phyloP scores from a whole-genome alignment of 2,329 filamentous ascomycete genomes.

The Bipolaris gigantea region DNA sequence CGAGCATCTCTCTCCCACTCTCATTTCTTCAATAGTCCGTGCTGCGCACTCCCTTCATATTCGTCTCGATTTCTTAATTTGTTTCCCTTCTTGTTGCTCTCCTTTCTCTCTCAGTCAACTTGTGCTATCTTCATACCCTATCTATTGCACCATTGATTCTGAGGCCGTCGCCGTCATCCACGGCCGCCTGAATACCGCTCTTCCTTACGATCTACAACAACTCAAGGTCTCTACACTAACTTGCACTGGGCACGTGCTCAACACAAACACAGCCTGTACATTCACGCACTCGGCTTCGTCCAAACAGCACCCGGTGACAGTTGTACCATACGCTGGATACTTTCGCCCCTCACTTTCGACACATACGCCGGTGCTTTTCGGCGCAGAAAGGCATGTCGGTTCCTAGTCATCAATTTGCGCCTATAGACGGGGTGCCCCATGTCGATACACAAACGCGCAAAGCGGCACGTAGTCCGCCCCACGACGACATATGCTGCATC shows the following conservation, averaged over 20 bases:
- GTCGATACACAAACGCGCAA: slow-evolving; percentile 38
- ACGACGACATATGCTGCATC: slow-evolving; percentile 68
- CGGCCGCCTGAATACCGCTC: slow-evolving; percentile 11
- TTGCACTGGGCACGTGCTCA: neutral
- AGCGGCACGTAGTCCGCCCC: slow-evolving; percentile 44
- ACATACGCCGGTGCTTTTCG: slow-evolving; percentile 33
- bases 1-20: slow-evolving; percentile 21
- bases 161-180: slow-evolving; percentile 6
- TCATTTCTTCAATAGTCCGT: slow-evolving; percentile 25
- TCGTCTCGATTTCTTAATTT: slow-evolving; percentile 26
- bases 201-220: neutral
- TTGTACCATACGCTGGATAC: slow-evolving; percentile 23
- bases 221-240: neutral
- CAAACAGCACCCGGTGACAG: neutral
- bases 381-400: slow-evolving; percentile 32
- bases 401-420: slow-evolving; percentile 16
- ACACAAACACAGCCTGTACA: neutral
- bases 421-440: slow-evolving; percentile 29
- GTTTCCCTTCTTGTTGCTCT: slow-evolving; percentile 20
- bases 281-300: neutral
- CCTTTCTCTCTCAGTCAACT: slow-evolving; percentile 12
- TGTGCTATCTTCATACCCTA: slow-evolving; percentile 4
- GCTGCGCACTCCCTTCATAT: slow-evolving; percentile 10
- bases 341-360: slow-evolving; percentile 27
- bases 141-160: slow-evolving; percentile 11